Conservation (phyloP, 257 asterid genomes). For the Forsythia viridissima region DNA sequence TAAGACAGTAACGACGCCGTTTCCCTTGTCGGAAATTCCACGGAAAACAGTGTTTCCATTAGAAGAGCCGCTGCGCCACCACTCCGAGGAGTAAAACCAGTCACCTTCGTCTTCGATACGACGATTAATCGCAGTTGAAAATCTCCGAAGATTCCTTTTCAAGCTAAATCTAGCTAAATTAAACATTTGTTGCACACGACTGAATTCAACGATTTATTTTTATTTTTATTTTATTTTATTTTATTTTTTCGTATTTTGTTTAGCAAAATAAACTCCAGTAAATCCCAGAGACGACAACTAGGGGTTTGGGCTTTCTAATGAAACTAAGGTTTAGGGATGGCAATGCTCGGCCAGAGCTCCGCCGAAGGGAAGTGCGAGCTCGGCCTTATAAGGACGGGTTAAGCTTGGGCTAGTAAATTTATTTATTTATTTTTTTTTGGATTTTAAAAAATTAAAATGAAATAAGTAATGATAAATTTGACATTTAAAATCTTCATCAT, state of each 20-base stretch:
- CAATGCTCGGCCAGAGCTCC: too few relatives aligned
- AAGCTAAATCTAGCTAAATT: background rate
- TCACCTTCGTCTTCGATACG: constrained; percentile 14
- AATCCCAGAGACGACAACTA: background rate
- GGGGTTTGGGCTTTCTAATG: background rate
- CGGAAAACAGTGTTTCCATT: constrained; percentile 7
- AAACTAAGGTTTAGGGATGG: too few relatives aligned
- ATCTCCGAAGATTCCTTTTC: background rate
- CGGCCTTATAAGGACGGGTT: too few relatives aligned
- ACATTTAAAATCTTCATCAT: too few relatives aligned
- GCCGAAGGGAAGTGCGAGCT: too few relatives aligned
- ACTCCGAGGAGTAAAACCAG: constrained; percentile 18
- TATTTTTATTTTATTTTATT: background rate
- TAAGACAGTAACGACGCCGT: constrained; percentile 8
- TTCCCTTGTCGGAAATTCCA: constrained; percentile 18
- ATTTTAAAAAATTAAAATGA: too few relatives aligned
- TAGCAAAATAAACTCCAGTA: background rate
- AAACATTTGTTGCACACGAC: background rate
- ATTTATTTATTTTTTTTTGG: too few relatives aligned
- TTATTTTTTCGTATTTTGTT: too few relatives aligned
- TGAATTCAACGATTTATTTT: too few relatives aligned
- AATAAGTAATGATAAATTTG: too few relatives aligned
- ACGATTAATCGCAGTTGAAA: background rate
- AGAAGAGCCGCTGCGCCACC: constrained; percentile 8
- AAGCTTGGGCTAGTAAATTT: too few relatives aligned